Conservation (phyloP, 1,284 basidiomycete genomes). For the Paramarasmius palmivorus region DNA sequence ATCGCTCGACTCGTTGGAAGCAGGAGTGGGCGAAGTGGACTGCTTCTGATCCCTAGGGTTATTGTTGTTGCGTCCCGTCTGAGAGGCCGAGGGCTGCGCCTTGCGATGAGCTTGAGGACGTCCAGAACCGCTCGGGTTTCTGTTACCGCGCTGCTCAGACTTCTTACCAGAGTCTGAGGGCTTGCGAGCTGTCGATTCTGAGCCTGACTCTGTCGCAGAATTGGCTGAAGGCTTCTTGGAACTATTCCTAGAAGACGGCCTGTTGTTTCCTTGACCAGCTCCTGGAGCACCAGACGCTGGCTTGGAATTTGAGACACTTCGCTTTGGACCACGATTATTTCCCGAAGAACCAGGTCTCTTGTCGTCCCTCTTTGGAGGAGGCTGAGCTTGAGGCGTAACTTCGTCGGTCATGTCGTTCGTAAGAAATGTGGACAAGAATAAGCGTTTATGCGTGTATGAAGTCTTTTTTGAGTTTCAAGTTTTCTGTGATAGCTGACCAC, state of each 20-base stretch:
- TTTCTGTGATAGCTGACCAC: constrained; percentile 28
- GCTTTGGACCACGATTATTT: constrained; percentile 54
- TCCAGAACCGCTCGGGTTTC: constrained; percentile 47
- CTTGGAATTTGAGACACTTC: constrained; percentile 54
- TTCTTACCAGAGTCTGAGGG: constrained; percentile 53
- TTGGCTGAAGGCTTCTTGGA: constrained; percentile 55
- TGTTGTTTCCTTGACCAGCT: constrained; percentile 42
- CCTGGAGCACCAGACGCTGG: constrained; percentile 43
- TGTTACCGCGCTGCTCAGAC: constrained; percentile 53
- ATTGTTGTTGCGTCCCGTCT: constrained; percentile 33
- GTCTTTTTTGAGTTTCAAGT: constrained; percentile 57
- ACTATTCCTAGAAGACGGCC: constrained; percentile 63
- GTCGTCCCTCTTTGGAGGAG: constrained; percentile 65
- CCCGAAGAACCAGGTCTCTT: constrained; percentile 53
- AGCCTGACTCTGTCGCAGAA: constrained; percentile 60
- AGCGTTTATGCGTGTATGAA: constrained; percentile 32
- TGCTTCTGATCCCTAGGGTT: constrained; percentile 45
- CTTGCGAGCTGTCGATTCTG: constrained; percentile 63
- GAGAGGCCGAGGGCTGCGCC: constrained; percentile 53
- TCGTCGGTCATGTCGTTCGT: constrained; percentile 88
- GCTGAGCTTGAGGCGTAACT: constrained; percentile 55
- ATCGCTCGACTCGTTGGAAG: constrained; percentile 59
- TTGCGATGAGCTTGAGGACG: constrained; percentile 53
- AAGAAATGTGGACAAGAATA: constrained; percentile 49
- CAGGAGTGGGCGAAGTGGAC: constrained; percentile 41